Percentiles rank a stretch among this genome's conserved stretches.
These are phyloP conservation scores for Pneumocystis murina DNA, from an alignment of 1,139 yeast genomes.

Conservation along the genomic window DNA sequence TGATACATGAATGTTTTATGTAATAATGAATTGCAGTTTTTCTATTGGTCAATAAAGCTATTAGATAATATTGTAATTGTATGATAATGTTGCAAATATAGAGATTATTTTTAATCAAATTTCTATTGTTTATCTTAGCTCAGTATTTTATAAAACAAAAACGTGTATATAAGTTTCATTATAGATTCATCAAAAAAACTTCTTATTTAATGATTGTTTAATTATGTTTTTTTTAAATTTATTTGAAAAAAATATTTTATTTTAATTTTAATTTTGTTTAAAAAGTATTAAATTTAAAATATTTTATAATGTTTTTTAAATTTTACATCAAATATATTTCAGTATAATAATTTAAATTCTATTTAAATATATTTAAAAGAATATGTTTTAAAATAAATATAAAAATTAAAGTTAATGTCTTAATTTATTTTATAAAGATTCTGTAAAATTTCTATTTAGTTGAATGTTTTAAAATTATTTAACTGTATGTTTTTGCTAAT, in stretches of 20 bases:
- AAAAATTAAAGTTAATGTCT: too few species aligned
- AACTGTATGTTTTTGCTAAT: too few species aligned
- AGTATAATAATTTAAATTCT: too few species aligned
- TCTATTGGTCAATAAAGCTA: slow-evolving; percentile 2
- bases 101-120: slow-evolving; percentile 2
- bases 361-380: too few species aligned
- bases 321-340: too few species aligned
- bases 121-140: slow-evolving; percentile 2
- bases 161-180: slow-evolving; percentile 1
- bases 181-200: neutral
- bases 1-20: neutral
- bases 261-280: neutral
- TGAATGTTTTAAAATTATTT: too few species aligned
- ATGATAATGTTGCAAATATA: neutral
- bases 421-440: too few species aligned
- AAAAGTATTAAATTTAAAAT: too few species aligned
- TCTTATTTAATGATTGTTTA: slow-evolving; percentile 8
- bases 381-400: too few species aligned
- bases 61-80: slow-evolving; percentile 4
- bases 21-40: neutral
- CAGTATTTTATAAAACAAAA: slow-evolving; percentile 4
- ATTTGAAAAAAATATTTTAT: neutral
- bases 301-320: too few species aligned
- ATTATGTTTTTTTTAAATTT: slow-evolving; percentile 1
- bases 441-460: too few species aligned